These are phyloP conservation scores for Saccharomycopsis sp. DNA, from an alignment of 805 yeast species.

Conservation along the genomic window DNA sequence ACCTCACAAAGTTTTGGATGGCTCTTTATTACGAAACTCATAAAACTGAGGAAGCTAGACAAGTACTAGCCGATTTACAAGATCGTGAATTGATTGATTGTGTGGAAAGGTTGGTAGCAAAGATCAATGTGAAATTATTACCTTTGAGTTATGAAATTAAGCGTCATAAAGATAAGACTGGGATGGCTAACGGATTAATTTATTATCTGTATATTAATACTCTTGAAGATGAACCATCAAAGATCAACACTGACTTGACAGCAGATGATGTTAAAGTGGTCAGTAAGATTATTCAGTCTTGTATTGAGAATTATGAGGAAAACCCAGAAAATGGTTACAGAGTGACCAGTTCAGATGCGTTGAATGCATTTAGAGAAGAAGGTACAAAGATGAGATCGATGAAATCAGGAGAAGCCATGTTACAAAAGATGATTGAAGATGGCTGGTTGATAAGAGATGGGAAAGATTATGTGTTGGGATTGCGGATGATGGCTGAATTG, in stretches of 20 bases:
- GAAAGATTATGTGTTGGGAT: constrained; percentile 7
- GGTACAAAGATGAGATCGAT: constrained; percentile 13
- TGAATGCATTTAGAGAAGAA: constrained; percentile 7
- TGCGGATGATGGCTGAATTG: constrained; percentile 14
- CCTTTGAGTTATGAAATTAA: constrained; percentile 14
- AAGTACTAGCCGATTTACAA: too few relatives aligned
- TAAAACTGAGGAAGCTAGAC: background rate
- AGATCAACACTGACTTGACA: constrained; percentile 8
- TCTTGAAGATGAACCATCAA: constrained; percentile 9
- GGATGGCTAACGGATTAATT: constrained; percentile 1
- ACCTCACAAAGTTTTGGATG: constrained; percentile 6
- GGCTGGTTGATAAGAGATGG: constrained; percentile 15
- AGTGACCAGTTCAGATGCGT: constrained; percentile 10
- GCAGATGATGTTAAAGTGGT: constrained; percentile 15
- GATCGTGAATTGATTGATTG: constrained; percentile 3
- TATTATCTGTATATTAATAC: constrained; percentile 14
- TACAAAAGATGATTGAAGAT: constrained; percentile 7
- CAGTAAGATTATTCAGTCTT: too few relatives aligned
- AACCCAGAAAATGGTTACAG: too few relatives aligned
- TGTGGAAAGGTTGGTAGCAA: constrained; percentile 4
- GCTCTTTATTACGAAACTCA: background rate
- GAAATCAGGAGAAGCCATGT: constrained; percentile 8
- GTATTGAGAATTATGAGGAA: too few relatives aligned
- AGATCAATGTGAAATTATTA: constrained; percentile 10
- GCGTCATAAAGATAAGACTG: constrained; percentile 8